A percentile compares a stretch with the other conserved stretches of the same genome.
These are phyloP conservation scores for Microbotryomycetes sp. DNA, from an alignment of 1,284 basidiomycete genomes.

Conservation along the genomic window DNA sequence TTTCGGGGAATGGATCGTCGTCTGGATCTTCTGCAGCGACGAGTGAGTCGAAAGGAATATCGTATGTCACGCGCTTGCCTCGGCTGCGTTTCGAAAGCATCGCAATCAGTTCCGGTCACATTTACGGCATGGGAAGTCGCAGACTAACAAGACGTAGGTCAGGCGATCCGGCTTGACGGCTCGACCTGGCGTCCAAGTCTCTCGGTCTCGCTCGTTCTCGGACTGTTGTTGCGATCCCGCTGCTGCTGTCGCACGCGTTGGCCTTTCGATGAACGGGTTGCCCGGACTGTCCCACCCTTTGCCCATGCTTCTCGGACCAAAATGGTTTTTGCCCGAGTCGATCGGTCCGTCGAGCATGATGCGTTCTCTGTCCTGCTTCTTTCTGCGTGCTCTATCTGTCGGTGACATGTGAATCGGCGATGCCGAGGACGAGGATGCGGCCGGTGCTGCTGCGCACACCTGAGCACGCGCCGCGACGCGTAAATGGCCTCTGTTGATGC, in stretches of 20 bases:
- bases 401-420: slow-evolving; percentile 5
- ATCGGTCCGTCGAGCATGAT: slow-evolving; percentile 11
- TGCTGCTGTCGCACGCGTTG: not conserved
- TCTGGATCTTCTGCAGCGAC: slow-evolving; percentile 8
- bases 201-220: not conserved
- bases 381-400: not conserved
- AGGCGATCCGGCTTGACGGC: slow-evolving; percentile 12
- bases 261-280: slow-evolving; percentile 23
- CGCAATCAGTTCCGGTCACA: not conserved
- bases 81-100: not conserved
- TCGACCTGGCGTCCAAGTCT: not conserved
- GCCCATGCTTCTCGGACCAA: not conserved
- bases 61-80: slow-evolving; percentile 14
- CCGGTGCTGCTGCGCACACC: not conserved
- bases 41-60: slow-evolving; percentile 20
- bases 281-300: slow-evolving; percentile 24
- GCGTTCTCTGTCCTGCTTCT: slow-evolving; percentile 14
- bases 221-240: not conserved
- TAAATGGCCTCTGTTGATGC: not conserved
- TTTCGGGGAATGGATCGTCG: slow-evolving; percentile 25
- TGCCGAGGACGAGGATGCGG: not conserved
- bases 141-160: slow-evolving; percentile 22
- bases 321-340: slow-evolving; percentile 3
- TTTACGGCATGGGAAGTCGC: too few relatives aligned
- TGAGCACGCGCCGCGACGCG: not conserved